A percentile compares a stretch with the other conserved stretches of the same genome.
These are phyloP conservation scores for Colletotrichum melonis DNA, from an alignment of 2,329 filamentous ascomycete genomes.

Conservation along the genomic window DNA sequence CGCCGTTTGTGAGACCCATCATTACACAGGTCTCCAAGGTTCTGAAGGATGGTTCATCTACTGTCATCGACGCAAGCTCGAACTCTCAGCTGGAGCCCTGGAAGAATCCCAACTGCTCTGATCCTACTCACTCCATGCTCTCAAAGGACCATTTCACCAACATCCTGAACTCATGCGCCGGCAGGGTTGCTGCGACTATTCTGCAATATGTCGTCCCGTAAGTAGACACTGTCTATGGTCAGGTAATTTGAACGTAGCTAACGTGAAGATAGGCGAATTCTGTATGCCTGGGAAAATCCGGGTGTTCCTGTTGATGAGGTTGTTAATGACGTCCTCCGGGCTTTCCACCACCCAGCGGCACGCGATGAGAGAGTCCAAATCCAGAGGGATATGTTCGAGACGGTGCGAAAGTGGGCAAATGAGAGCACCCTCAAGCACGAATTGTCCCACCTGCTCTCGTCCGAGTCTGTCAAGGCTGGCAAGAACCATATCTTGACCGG, in stretches of 20 bases:
- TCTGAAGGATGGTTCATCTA: conserved; percentile 86
- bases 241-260: conserved; percentile 32
- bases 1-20: conserved; percentile 91
- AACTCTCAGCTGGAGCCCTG: conserved; percentile 84
- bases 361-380: conserved; percentile 82
- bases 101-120: conserved; percentile 79
- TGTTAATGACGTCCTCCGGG: conserved; percentile 80
- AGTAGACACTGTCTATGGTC: conserved; percentile 43
- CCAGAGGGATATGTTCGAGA: conserved; percentile 89
- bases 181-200: conserved; percentile 78
- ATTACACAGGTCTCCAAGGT: conserved; percentile 87
- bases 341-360: conserved; percentile 91
- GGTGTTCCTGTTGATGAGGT: conserved; percentile 86
- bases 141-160: conserved; percentile 90
- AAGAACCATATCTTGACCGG: conserved; percentile 76
- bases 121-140: conserved; percentile 85
- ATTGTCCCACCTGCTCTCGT: conserved; percentile 81
- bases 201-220: conserved; percentile 88
- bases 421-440: conserved; percentile 73
- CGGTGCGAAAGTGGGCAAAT: conserved; percentile 84
- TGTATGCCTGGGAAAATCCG: conserved; percentile 94
- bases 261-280: conserved; percentile 67
- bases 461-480: conserved; percentile 84
- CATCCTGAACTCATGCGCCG: conserved; percentile 80
- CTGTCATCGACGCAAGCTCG: conserved; percentile 74